Evolutionary conservation across 805 yeast genomes (phyloP), one percentile per base, ranked within the genome.

Genomic region (Starmerella floricola): DNA sequence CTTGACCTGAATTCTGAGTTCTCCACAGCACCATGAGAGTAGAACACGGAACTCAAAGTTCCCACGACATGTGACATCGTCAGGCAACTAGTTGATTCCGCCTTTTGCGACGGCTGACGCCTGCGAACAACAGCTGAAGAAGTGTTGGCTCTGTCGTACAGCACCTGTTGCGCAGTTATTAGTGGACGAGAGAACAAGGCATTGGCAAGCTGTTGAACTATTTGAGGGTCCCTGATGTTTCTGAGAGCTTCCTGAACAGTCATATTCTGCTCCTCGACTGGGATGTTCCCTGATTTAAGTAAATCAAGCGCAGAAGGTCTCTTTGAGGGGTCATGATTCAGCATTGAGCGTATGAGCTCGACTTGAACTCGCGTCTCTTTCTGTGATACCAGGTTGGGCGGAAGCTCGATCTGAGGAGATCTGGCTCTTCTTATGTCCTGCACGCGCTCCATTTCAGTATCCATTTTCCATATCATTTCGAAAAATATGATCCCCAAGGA

Each of bases 381-480:
- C 2, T 65, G 62, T 6, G 61, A 62, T 17, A 71, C 66, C 56
- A 86, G 87, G 39, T 76, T 80, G 0, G 61, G 20, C 0, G 98
- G 98, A 48, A 91, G 81, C 4, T 71, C 72, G 12, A 85, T 69
- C 0, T 69, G 57, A 0, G 74, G 60, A 1, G 67, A 58, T 42
- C 99, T 66, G 41, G 88, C 60, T 19, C 71, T 66, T 46, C 76
- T 72, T n/a, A 91, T 62, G 6, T 76, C 82, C 36, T 71, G 68
- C 10, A 80, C 85, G 40, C 98, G 69, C 58, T 91, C 99, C 96
- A 91, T 91, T 2, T 85, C 87, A 0, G 99, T 91, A n/a, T 69
- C 68, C 53, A 88, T 68, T 1, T 78, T 69, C 57, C 78, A 85
- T 23, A 85, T 73, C 98, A 91, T 91, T 58, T 91, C 98, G 59